phyloP scores from a whole-genome alignment of 495 filamentous ascomycete species.

The Articulospora tetracladia region DNA sequence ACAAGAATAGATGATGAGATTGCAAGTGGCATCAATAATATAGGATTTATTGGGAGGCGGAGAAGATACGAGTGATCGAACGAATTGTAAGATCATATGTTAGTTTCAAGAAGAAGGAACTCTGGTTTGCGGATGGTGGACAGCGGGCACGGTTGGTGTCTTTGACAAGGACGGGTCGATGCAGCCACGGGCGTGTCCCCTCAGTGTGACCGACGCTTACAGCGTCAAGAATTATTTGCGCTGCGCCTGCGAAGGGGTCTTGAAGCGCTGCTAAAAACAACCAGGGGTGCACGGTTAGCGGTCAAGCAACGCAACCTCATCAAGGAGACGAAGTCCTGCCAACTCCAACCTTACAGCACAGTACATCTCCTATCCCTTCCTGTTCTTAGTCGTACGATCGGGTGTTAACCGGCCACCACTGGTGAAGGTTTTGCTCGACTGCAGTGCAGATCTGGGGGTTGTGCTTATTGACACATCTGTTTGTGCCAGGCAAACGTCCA shows the following conservation, averaged over 20 bases:
- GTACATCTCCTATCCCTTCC: background rate
- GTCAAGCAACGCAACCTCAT: background rate
- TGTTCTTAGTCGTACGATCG: background rate
- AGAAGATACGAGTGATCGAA: background rate
- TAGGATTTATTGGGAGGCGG: background rate
- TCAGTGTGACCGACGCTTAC: constrained; percentile 13
- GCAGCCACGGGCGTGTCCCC: background rate
- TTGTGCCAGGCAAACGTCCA: background rate
- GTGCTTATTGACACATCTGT: too few species aligned
- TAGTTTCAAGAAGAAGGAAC: background rate
- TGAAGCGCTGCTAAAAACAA: constrained; percentile 18
- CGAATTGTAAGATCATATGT: background rate
- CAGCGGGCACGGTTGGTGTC: background rate
- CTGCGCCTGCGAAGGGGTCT: constrained; percentile 19
- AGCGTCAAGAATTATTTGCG: constrained; percentile 17
- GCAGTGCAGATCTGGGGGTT: background rate
- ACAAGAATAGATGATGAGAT: constrained; percentile 14
- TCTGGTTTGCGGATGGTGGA: background rate
- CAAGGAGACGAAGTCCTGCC: background rate
- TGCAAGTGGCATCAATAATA: constrained; percentile 6
- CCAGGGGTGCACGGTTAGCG: background rate
- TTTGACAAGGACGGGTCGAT: background rate
- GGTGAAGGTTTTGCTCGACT: background rate
- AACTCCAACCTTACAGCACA: background rate
- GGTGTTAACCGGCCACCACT: background rate